Conservation (phyloP, 202 grass and related monocot genomes). For the Cymbopogon flexuosus region DNA sequence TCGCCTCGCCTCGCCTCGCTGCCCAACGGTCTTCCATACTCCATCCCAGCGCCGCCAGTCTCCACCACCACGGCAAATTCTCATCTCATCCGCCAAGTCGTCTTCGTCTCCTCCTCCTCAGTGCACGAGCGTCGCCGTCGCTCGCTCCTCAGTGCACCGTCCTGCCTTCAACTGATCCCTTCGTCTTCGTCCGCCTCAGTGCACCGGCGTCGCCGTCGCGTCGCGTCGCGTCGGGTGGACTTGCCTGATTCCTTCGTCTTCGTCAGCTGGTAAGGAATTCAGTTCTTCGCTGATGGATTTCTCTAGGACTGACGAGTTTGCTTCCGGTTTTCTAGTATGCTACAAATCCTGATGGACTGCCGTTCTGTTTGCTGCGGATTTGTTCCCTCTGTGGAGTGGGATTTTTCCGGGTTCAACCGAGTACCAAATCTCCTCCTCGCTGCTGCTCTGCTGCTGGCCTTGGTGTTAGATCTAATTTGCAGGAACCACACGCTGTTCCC, state of each 20-base stretch:
- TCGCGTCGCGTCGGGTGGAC: no score
- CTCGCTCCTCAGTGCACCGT: no score
- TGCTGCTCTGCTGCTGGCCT: not conserved
- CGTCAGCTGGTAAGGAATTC: not conserved
- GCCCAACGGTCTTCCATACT: no score
- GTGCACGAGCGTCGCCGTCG: no score
- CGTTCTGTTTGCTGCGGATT: not conserved
- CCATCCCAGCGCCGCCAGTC: no score
- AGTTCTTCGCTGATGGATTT: not conserved
- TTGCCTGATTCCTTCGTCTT: not conserved
- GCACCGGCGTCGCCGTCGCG: no score
- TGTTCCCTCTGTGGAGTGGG: no score
- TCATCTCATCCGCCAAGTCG: not conserved
- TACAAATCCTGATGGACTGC: not conserved
- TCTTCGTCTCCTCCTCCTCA: not conserved
- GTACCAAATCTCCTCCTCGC: not conserved
- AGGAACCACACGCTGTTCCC: no score
- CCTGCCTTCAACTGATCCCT: no score
- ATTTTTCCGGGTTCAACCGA: not conserved
- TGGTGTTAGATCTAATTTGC: not conserved
- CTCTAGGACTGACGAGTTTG: not conserved
- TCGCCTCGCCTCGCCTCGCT: no score
- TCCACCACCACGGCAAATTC: no score
- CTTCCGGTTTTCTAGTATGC: not conserved
- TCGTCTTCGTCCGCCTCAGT: not conserved